These are phyloP conservation scores for Barnettozyma hawaiiensis DNA, from an alignment of 1,139 yeast species.

Conservation along the genomic window DNA sequence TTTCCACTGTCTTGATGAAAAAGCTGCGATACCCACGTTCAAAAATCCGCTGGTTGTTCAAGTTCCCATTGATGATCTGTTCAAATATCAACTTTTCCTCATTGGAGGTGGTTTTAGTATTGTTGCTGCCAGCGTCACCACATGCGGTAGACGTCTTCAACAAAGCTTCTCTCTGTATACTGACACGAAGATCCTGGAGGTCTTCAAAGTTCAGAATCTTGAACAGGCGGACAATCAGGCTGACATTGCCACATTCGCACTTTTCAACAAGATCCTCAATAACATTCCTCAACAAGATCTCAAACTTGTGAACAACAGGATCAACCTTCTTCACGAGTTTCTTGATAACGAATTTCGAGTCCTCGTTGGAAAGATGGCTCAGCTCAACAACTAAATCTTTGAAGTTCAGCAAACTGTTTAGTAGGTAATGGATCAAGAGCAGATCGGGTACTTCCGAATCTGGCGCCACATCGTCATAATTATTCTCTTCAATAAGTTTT, in stretches of 20 bases:
- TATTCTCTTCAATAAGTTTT: conserved; percentile 47
- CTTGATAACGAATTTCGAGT: conserved; percentile 60
- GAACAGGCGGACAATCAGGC: conserved; percentile 64
- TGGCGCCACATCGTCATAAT: conserved; percentile 45
- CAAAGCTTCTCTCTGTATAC: conserved; percentile 43
- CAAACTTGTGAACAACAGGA: conserved; percentile 52
- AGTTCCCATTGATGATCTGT: conserved; percentile 34
- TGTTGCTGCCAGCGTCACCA: not conserved
- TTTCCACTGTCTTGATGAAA: conserved; percentile 56
- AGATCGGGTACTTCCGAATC: conserved; percentile 56
- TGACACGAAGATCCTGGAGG: conserved; percentile 62
- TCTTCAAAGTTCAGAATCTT: conserved; percentile 79
- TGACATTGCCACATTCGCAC: conserved; percentile 58
- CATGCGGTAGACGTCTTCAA: conserved; percentile 17
- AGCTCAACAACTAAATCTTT: conserved; percentile 64
- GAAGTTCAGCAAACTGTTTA: conserved; percentile 71
- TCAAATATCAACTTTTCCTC: conserved; percentile 26
- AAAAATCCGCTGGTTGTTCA: conserved; percentile 35
- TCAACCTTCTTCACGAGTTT: conserved; percentile 48
- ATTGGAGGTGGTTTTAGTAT: too few relatives aligned
- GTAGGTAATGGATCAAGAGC: conserved; percentile 59
- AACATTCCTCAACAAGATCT: conserved; percentile 57
- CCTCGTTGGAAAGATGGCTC: conserved; percentile 53
- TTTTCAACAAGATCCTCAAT: conserved; percentile 64
- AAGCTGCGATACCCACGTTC: conserved; percentile 61